Conservation (phyloP, 306 rosid species). For the Acacia confusa region DNA sequence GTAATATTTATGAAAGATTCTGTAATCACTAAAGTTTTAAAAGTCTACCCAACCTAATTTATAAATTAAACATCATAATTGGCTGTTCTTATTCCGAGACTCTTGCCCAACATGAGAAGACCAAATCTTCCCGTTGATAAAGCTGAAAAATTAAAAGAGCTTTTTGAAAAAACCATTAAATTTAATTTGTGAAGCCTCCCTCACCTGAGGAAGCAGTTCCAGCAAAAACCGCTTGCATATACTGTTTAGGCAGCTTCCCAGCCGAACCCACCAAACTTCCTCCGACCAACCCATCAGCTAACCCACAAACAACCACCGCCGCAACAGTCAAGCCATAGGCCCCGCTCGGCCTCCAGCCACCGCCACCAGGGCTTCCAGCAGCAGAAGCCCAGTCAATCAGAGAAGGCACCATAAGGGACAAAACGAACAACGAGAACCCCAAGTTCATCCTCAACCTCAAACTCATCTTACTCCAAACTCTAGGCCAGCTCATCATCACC, state of each 20-base stretch:
- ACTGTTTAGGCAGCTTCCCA: slow-evolving; percentile 81
- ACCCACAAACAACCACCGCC: slow-evolving; percentile 47
- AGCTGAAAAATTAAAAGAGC: neutral
- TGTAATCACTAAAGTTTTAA: too few species aligned
- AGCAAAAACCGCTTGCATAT: slow-evolving; percentile 96
- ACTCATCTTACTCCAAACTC: slow-evolving; percentile 60
- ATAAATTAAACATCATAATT: neutral
- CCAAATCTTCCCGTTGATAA: neutral
- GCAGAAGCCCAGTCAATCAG: slow-evolving; percentile 57
- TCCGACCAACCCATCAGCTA: slow-evolving; percentile 83
- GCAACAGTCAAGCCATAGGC: slow-evolving; percentile 35
- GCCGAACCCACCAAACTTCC: slow-evolving; percentile 96
- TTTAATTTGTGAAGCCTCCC: neutral
- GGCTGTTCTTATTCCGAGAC: neutral
- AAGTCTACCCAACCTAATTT: neutral
- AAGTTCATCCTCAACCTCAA: slow-evolving; percentile 61
- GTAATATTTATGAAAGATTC: too few species aligned
- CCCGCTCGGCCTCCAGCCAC: slow-evolving; percentile 33
- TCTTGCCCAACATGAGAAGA: neutral
- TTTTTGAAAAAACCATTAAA: neutral
- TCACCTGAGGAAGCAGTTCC: slow-evolving; percentile 96
- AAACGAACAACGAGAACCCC: slow-evolving; percentile 54
- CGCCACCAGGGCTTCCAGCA: neutral
- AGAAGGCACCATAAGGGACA: slow-evolving; percentile 75
- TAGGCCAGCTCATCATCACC: slow-evolving; percentile 59